Evolutionary conservation across 2,329 filamentous ascomycete genomes (phyloP), one percentile per base, ranked within the genome.

Genomic region (Neonectria hederae): DNA sequence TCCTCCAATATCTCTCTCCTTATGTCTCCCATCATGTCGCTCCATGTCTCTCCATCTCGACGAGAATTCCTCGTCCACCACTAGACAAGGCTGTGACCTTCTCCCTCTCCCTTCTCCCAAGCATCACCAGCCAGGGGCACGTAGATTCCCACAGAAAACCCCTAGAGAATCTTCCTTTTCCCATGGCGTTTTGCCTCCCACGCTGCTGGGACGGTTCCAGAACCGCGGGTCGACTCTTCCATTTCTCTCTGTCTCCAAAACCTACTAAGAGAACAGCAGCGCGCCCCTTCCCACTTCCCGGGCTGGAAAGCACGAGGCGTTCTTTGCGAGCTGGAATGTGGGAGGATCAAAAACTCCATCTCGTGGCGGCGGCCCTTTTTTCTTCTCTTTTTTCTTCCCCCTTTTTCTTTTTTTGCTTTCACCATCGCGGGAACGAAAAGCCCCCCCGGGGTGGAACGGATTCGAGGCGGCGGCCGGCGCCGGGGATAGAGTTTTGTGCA

Each of bases 311-410:
- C n/a, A n/a, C n/a, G n/a, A n/a, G n/a, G n/a, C 58, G 58, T 8
- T 30, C 32, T 32, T 49, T n/a, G 17, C 46, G 28, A 51, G 11
- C 58, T 65, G 62, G 62, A 65, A 65, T 65, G 62, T 54, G 42
- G 53, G 53, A 38, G 7, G 5, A 38, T 38, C 35, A 14, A n/a
- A n/a, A n/a, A 38, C 17, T 13, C 13, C 13, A 38, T 38, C 35
- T 38, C 35, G 14, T n/a, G 35, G 35, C 14, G 35, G 35, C 35
- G 35, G 35, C 35, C 14, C 35, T 21, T 48, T 7, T 40, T 26
- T 5, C 35, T 43, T 48, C 2, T 45, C 54, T n/a, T 62, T 26
- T 24, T 10, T 52, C 19, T 51, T 28, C n/a, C 30, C 28, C 14
- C 10, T 48, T 8, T 30, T 26, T 6, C 26, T 43, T 48, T 3